Conservation (phyloP, 225 moss, liverwort and hornwort genomes). For the Physcomitrium patens region DNA sequence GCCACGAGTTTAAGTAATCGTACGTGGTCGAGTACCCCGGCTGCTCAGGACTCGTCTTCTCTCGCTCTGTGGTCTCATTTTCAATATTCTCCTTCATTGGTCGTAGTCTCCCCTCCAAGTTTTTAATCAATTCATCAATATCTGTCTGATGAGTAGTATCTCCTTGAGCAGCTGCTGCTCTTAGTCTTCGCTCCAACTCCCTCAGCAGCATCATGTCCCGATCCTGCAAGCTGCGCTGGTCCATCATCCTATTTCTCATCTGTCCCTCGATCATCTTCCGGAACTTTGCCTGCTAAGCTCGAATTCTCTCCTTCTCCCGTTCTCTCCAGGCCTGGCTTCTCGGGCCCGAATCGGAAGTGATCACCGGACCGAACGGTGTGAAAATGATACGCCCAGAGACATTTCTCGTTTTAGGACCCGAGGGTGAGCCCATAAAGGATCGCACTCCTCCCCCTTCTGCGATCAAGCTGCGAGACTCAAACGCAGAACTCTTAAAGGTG, state of each 20-base stretch:
- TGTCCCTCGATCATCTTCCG: slow-evolving; percentile 12
- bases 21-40: slow-evolving; percentile 15
- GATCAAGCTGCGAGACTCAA: neutral
- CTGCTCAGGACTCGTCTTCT: neutral
- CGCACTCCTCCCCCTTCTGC: slow-evolving; percentile 20
- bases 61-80: slow-evolving; percentile 18
- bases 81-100: slow-evolving; percentile 19
- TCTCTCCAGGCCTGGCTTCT: slow-evolving; percentile 38
- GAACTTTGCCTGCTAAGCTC: neutral
- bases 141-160: neutral
- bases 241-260: too few species aligned
- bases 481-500: neutral
- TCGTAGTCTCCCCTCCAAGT: slow-evolving; percentile 44
- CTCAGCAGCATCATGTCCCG: slow-evolving; percentile 37
- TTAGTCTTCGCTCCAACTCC: slow-evolving; percentile 49
- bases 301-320: slow-evolving; percentile 53
- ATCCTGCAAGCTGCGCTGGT: neutral
- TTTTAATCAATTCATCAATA: slow-evolving; percentile 43
- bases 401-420: slow-evolving; percentile 14
- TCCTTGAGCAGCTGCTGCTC: slow-evolving; percentile 27
- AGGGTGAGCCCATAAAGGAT: slow-evolving; percentile 21
- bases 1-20: slow-evolving; percentile 40
- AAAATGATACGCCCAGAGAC: slow-evolving; percentile 50
- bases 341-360: slow-evolving; percentile 40
- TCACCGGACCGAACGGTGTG: slow-evolving; percentile 56